Percentiles rank a stretch among this genome's conserved stretches.
phyloP scores from a whole-genome alignment of 2,329 filamentous ascomycete genomes.

The Trichoderma lentiforme region DNA sequence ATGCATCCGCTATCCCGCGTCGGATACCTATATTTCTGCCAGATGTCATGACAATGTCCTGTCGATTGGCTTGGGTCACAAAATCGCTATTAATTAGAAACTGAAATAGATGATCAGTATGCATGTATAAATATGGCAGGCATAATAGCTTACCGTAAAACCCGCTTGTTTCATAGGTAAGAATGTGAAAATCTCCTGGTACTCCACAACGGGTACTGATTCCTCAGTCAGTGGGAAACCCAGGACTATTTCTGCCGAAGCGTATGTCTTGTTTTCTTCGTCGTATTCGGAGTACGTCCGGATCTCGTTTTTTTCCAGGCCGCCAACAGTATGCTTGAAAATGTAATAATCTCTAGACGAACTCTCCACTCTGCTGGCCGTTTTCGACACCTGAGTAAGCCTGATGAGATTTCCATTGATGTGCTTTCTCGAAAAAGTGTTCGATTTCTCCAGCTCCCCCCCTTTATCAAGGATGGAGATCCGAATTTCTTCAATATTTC shows the following conservation, averaged over 20 bases:
- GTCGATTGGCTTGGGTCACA: not conserved
- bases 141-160: not conserved
- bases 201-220: not conserved
- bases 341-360: not conserved
- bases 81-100: not conserved
- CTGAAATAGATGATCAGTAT: too few relatives aligned
- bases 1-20: not conserved
- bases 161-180: not conserved
- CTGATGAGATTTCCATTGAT: too few relatives aligned
- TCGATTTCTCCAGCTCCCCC: too few relatives aligned
- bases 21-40: not conserved
- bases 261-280: not conserved
- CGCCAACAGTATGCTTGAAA: not conserved
- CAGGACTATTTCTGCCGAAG: not conserved
- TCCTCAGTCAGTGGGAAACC: not conserved
- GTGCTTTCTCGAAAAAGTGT: too few relatives aligned
- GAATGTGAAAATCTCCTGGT: not conserved
- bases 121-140: not conserved
- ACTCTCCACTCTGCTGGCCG: too few relatives aligned
- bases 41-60: not conserved
- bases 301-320: not conserved
- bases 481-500: too few relatives aligned
- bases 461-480: too few relatives aligned
- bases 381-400: too few relatives aligned
- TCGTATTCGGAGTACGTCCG: not conserved